These are phyloP conservation scores for Saitozyma sp. DNA, from an alignment of 768 basidiomycete genomes.

Conservation along the genomic window DNA sequence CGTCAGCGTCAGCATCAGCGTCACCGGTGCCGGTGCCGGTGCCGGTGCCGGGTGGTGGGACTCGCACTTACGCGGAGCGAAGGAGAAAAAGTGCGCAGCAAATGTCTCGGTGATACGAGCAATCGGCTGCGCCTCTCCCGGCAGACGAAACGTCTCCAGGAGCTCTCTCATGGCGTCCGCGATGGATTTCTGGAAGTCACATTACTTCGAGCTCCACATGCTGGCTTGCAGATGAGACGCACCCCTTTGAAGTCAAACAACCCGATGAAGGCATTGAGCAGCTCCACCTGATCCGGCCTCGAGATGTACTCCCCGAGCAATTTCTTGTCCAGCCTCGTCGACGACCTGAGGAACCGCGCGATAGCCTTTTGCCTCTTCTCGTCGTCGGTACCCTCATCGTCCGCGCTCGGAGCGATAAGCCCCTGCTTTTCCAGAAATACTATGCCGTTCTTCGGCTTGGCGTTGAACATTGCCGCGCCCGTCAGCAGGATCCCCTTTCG, in stretches of 20 bases:
- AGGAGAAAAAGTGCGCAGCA: constrained; percentile 83
- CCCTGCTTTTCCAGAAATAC: constrained; percentile 89
- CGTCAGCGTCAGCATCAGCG: constrained; percentile 10
- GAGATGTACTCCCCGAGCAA: constrained; percentile 91
- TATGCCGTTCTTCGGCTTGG: constrained; percentile 86
- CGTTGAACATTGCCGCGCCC: constrained; percentile 83
- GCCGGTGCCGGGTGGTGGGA: not conserved
- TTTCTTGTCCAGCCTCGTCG: constrained; percentile 84
- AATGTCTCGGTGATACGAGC: constrained; percentile 90
- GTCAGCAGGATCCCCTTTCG: constrained; percentile 81
- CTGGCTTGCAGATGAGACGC: constrained; percentile 33
- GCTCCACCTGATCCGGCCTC: constrained; percentile 76
- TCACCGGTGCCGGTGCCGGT: not conserved
- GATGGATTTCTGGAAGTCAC: constrained; percentile 70
- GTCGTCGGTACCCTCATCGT: constrained; percentile 26
- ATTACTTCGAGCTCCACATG: not conserved
- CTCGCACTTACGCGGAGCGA: constrained; percentile 66
- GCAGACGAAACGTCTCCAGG: constrained; percentile 87
- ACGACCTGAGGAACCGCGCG: constrained; percentile 81
- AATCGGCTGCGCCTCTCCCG: constrained; percentile 94
- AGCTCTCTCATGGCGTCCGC: constrained; percentile 95
- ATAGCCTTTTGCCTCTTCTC: constrained; percentile 54
- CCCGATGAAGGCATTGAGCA: constrained; percentile 81
- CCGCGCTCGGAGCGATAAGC: constrained; percentile 60
- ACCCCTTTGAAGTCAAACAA: constrained; percentile 89